A percentile compares a stretch with the other conserved stretches of the same genome.
These are phyloP conservation scores for Cytospora schulzeri DNA, from an alignment of 2,329 filamentous ascomycete genomes.

Conservation along the genomic window DNA sequence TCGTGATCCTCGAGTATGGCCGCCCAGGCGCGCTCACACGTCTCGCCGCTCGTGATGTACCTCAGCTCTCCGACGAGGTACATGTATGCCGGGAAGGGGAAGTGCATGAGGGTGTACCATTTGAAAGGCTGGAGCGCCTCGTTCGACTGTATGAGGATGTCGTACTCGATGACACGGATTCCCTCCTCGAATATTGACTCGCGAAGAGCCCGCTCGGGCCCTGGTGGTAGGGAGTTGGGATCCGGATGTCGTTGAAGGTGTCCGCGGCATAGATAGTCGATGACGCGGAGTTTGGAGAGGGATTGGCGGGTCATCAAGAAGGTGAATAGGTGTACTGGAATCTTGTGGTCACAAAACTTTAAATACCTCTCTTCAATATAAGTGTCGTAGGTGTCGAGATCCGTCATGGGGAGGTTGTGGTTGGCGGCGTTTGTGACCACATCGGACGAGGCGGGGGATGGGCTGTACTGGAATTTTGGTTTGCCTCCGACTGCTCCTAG, in stretches of 20 bases:
- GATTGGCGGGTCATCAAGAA: constrained; percentile 58
- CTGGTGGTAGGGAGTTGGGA: constrained; percentile 42
- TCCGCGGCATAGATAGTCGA: constrained; percentile 54
- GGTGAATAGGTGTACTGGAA: constrained; percentile 62
- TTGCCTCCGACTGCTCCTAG: constrained; percentile 15
- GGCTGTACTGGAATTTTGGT: constrained; percentile 37
- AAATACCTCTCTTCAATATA: constrained; percentile 61
- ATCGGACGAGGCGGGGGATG: constrained; percentile 44
- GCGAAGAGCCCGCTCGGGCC: constrained; percentile 42
- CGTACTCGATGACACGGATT: constrained; percentile 61
- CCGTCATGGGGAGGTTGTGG: constrained; percentile 50
- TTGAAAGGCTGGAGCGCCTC: constrained; percentile 54
- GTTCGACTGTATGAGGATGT: constrained; percentile 56
- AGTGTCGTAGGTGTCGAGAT: constrained; percentile 55
- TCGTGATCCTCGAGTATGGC: constrained; percentile 59
- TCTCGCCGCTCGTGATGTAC: constrained; percentile 52
- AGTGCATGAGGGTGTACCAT: constrained; percentile 63
- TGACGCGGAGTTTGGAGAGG: constrained; percentile 59
- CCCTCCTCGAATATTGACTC: constrained; percentile 57
- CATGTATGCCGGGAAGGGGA: constrained; percentile 64
- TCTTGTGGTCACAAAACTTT: constrained; percentile 57
- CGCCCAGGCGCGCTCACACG: constrained; percentile 61
- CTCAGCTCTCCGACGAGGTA: constrained; percentile 60
- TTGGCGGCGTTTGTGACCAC: constrained; percentile 52
- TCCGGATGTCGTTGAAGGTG: constrained; percentile 39